Evolutionary conservation across 2,329 filamentous ascomycete species (phyloP).

Genomic region (Dothiorella sarmentorum): DNA sequence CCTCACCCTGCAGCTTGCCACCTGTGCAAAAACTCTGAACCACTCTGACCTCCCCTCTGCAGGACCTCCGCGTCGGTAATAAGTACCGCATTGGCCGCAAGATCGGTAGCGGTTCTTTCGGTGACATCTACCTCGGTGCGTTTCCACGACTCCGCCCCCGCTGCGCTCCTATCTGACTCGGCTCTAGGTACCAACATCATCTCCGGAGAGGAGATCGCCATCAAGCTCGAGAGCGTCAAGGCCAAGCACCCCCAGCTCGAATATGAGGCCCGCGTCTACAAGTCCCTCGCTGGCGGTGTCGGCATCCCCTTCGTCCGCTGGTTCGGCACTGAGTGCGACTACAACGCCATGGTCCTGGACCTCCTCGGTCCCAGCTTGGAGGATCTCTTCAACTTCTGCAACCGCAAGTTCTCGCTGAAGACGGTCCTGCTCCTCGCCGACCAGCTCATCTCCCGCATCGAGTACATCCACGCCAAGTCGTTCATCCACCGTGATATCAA

Average conservation of each 20-base stretch:
- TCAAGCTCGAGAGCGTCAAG: conserved; percentile 99
- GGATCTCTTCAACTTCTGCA: conserved; percentile 99
- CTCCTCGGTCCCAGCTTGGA: conserved; percentile 93
- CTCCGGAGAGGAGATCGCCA: conserved; percentile 98
- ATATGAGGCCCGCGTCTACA: conserved; percentile 94
- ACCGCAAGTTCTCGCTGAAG: conserved; percentile 99
- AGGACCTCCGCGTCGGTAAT: conserved; percentile 99
- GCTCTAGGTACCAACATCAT: conserved; percentile 91
- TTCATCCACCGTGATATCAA: conserved; percentile 99
- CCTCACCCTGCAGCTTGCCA: conserved; percentile 19
- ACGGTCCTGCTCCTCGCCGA: conserved; percentile 94
- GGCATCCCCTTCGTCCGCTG: conserved; percentile 98
- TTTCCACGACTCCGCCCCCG: conserved; percentile 10
- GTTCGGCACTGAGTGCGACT: conserved; percentile 99
- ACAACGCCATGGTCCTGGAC: conserved; percentile 99
- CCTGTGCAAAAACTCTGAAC: conserved; percentile 18
- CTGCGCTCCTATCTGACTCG: conserved; percentile 7
- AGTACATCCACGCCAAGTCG: conserved; percentile 99
- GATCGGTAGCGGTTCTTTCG: conserved; percentile 96
- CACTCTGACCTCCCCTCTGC: conserved; percentile 21
- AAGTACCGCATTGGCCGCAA: conserved; percentile 99
- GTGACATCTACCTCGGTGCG: conserved; percentile 90
- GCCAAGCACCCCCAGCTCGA: conserved; percentile 98
- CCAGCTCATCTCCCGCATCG: conserved; percentile 97
- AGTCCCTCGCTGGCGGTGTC: conserved; percentile 87